Evolutionary conservation across 2,329 filamentous ascomycete species (phyloP).

Genomic region (Diaporthe velutina): DNA sequence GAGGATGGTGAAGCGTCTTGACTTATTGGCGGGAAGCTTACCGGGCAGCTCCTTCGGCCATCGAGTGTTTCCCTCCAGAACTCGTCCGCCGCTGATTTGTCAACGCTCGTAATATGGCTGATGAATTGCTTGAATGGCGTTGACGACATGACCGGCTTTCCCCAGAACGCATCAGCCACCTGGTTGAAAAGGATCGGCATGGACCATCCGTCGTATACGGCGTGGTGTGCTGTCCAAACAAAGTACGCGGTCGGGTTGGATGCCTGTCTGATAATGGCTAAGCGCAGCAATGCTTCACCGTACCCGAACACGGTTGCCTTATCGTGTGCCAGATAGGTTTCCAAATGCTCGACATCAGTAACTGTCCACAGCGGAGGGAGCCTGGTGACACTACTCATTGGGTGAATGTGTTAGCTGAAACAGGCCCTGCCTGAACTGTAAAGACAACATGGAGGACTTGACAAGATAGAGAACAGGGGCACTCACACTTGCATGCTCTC

Average conservation of each 20-base stretch:
- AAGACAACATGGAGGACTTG: neutral
- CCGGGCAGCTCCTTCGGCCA: neutral
- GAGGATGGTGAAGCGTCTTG: neutral
- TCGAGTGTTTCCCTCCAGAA: neutral
- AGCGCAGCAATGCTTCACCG: neutral
- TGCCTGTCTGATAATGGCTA: neutral
- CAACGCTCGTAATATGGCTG: constrained; percentile 48
- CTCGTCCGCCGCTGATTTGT: neutral
- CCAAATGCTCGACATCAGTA: neutral
- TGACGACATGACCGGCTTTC: neutral
- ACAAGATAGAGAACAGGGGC: neutral
- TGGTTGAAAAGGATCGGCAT: constrained; percentile 63
- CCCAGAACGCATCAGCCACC: constrained; percentile 58
- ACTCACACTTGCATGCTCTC: neutral
- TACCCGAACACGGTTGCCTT: neutral
- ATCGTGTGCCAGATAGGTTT: neutral
- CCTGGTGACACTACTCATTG: neutral
- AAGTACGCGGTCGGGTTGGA: constrained; percentile 46
- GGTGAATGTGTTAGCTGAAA: neutral
- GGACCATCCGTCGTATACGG: constrained; percentile 69
- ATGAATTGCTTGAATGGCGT: constrained; percentile 56
- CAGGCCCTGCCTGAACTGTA: neutral
- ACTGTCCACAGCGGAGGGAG: neutral
- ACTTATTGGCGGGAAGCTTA: neutral
- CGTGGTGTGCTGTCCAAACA: constrained; percentile 68